Conservation (phyloP, 805 yeast genomes). For the Saccharomycopsis javanensis region DNA sequence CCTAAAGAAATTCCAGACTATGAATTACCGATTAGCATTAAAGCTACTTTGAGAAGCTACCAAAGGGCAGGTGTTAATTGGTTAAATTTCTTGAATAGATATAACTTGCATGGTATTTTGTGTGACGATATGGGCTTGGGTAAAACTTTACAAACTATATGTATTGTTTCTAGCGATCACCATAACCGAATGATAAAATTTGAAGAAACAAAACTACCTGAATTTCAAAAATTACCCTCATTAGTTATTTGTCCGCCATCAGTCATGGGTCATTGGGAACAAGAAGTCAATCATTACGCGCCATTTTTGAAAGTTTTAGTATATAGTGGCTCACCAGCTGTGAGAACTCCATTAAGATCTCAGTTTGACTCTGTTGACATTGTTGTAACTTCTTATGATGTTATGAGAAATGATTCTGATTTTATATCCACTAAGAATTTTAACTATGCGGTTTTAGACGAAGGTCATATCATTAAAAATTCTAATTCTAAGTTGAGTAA, state of each 20-base stretch:
- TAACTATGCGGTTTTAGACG: slow-evolving; percentile 93
- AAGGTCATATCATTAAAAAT: slow-evolving; percentile 95
- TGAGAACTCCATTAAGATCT: slow-evolving; percentile 47
- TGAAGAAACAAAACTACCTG: slow-evolving; percentile 46
- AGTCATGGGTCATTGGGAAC: slow-evolving; percentile 98
- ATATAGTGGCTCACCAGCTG: slow-evolving; percentile 88
- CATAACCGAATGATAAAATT: slow-evolving; percentile 69
- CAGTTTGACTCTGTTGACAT: slow-evolving; percentile 58
- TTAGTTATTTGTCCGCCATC: slow-evolving; percentile 94
- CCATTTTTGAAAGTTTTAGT: slow-evolving; percentile 76
- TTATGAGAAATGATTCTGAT: slow-evolving; percentile 83
- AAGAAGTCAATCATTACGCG: slow-evolving; percentile 81
- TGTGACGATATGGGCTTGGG: slow-evolving; percentile 99
- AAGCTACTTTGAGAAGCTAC: slow-evolving; percentile 86
- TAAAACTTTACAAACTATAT: slow-evolving; percentile 91
- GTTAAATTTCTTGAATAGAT: slow-evolving; percentile 90
- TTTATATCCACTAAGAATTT: slow-evolving; percentile 51
- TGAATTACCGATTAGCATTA: slow-evolving; percentile 79
- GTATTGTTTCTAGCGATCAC: slow-evolving; percentile 95
- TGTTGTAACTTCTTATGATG: slow-evolving; percentile 92
- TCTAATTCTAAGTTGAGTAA: slow-evolving; percentile 79
- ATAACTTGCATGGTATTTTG: slow-evolving; percentile 90
- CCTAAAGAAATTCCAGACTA: slow-evolving; percentile 83
- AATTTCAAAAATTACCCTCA: slow-evolving; percentile 70
- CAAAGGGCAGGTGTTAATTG: slow-evolving; percentile 99